Evolutionary conservation across 768 basidiomycete species (phyloP), one percentile per base, ranked within the genome.

Genomic region (Cystobasidium onofrii): DNA sequence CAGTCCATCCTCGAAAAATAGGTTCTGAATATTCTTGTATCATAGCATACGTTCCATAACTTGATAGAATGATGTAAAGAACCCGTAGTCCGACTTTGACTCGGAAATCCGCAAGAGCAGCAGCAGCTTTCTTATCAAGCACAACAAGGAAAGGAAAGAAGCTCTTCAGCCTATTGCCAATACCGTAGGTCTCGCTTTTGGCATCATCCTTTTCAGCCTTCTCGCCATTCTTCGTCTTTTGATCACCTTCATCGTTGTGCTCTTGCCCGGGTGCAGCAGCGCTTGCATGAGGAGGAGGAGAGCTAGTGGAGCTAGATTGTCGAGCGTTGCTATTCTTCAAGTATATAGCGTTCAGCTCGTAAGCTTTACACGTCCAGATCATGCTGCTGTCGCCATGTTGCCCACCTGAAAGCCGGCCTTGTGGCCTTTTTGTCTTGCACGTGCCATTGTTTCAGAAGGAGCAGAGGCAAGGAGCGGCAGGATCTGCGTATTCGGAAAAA

Each of bases 1-100:
- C 44, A n/a, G 10, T 71, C 55, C 54, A 55, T 18, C 69, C 69
- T 33, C 54, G 20, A 34, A 71, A 71, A 23, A 71, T 71, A 10
- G 54, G 69, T 27, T n/a, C 33, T 31, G 69, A 54, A 31, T 29
- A 55, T 44, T 71, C 69, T n/a, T 52, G 69, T 33, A 71, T 60
- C 34, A 71, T 55, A 1, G 69, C 69, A 36, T 4, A 31, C 13
- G 29, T 57, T 2, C 69, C 69, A 36, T 57, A 60, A 27, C 50
- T 57, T n/a, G 69, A 71, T 23, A 71, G 27, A 23, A 71, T 33
- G 52, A 55, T 41, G 33, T 71, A 71, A 20, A 60, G 6, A n/a
- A 55, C 69, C 6, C 69, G 69, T 9, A 71, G 54, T 1, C 18
- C 27, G n/a, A 71, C 34, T 44, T 71, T 46, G 17, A 71, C 50